Base-by-base conservation (phyloP, 179 eudicot species). In the Drosera spatulata region DNA sequence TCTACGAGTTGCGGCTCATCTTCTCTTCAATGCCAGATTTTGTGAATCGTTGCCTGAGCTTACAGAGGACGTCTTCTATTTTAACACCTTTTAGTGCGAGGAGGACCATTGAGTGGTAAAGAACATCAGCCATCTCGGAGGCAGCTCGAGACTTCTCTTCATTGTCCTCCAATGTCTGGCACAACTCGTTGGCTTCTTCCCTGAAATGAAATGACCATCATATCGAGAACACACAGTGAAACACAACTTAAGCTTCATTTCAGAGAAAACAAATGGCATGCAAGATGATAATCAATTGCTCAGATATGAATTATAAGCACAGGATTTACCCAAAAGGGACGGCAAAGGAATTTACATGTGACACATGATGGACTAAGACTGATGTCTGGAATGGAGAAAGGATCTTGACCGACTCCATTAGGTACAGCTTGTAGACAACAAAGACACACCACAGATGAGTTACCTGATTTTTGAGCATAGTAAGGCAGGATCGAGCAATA, bases 41-140 rank as follows among this genome's bases (percentile, higher is more conserved):
- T 11, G 85, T 73, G 65, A 91, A 91, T 63, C 96, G 76, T 4
- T 56, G 69, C 55, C 96, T 72, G 49, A 91, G 82, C 46, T 78
- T 75, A 60, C 82, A 73, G 41, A 91, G 69, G 56, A 88, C 91
- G 58, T 86, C 96, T 77, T 91, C 96, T 48, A 80, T 61, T 61
- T 84, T 79, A 4, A 91, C 95, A 68, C 75, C 89, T 73, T 68
- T 84, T 11, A 67, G 76, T 13, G 80, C 76, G 63, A 91, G 68
- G 58, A 91, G 75, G 55, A 88, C 96, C 96, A 91, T 82, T 50
- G 91, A 67, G 71, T 91, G 96, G 70, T 88, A 86, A 52, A 91
- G 84, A 63, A 91, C 78, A 74, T 91, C 96, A 9, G 93, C 96
- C 98, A 88, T 88, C 75, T 91, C 96, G 7, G 96, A 88, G 70